A percentile compares a stretch with the other conserved stretches of the same genome.
phyloP scores from a whole-genome alignment of 1,284 basidiomycete genomes.

The Cryptococcus sp. region DNA sequence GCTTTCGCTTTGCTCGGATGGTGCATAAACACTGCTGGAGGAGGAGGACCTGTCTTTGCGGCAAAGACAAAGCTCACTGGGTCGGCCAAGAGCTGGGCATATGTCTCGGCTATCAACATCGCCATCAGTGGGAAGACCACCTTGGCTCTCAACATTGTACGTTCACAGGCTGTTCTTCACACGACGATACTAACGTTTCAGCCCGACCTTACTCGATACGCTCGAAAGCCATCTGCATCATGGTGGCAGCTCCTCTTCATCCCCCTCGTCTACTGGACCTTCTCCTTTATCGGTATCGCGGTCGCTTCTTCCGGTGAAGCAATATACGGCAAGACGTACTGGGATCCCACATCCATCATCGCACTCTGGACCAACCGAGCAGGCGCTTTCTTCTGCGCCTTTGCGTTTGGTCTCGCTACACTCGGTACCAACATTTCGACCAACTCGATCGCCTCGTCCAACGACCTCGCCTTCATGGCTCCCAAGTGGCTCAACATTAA shows the following conservation, averaged over 20 bases:
- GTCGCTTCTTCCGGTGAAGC: constrained; percentile 38
- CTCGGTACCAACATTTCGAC: constrained; percentile 66
- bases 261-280: constrained; percentile 34
- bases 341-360: constrained; percentile 59
- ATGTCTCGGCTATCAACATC: constrained; percentile 61
- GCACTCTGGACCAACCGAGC: constrained; percentile 50
- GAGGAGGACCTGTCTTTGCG: constrained; percentile 55
- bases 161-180: constrained; percentile 5
- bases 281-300: constrained; percentile 52
- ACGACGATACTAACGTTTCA: constrained; percentile 39
- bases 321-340: constrained; percentile 37
- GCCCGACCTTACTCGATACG: constrained; percentile 36
- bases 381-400: constrained; percentile 69
- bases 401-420: constrained; percentile 62
- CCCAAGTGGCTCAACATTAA: constrained; percentile 64
- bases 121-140: constrained; percentile 57
- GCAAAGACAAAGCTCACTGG: constrained; percentile 37
- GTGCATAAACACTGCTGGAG: constrained; percentile 43
- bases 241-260: constrained; percentile 36
- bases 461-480: constrained; percentile 61
- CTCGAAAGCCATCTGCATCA: constrained; percentile 43
- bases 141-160: constrained; percentile 37
- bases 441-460: constrained; percentile 67
- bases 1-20: constrained; percentile 62
- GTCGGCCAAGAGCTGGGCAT: constrained; percentile 56